A percentile compares a stretch with the other conserved stretches of the same genome.
These are phyloP conservation scores for Pseudocohnilembus persalinus DNA, from an alignment of 169 alveolate species.

Conservation along the genomic window DNA sequence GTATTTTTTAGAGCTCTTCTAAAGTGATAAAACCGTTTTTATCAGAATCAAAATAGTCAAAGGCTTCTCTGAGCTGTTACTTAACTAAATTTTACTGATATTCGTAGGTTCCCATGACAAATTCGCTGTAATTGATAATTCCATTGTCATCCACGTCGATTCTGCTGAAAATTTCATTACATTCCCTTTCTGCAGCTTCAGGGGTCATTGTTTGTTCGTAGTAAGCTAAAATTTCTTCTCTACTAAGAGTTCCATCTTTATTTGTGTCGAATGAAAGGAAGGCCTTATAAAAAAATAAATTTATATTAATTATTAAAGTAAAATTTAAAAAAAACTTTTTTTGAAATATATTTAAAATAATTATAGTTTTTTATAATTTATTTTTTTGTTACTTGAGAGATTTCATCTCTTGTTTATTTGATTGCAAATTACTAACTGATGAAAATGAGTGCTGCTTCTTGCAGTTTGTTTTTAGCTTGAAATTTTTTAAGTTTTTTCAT, in stretches of 20 bases:
- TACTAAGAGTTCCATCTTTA: slow-evolving; percentile 53
- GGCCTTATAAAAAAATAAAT: slow-evolving; percentile 10
- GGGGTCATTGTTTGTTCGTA: slow-evolving; percentile 4
- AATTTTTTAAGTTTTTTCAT: slow-evolving; percentile 3
- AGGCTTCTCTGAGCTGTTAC: slow-evolving; percentile 10
- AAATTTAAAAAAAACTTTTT: too few species aligned
- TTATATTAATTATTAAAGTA: too few species aligned
- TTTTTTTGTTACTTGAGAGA: neutral
- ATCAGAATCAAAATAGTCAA: slow-evolving; percentile 27
- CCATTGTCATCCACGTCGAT: slow-evolving; percentile 16
- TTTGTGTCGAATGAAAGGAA: slow-evolving; percentile 56
- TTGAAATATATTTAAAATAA: too few species aligned
- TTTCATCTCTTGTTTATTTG: slow-evolving; percentile 29
- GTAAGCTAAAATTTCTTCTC: slow-evolving; percentile 40
- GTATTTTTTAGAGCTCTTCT: slow-evolving; percentile 17
- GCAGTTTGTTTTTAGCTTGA: slow-evolving; percentile 14
- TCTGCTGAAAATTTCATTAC: neutral
- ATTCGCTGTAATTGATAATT: slow-evolving; percentile 21
- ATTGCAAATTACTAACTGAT: slow-evolving; percentile 11
- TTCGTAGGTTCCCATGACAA: slow-evolving; percentile 2
- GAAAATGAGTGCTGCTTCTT: slow-evolving; percentile 4
- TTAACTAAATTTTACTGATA: neutral
- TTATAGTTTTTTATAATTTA: too few species aligned
- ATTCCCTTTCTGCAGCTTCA: slow-evolving; percentile 14
- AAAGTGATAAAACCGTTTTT: slow-evolving; percentile 20